phyloP scores from a whole-genome alignment of 2,329 filamentous ascomycete species.

The Trichoderma guizhouense region DNA sequence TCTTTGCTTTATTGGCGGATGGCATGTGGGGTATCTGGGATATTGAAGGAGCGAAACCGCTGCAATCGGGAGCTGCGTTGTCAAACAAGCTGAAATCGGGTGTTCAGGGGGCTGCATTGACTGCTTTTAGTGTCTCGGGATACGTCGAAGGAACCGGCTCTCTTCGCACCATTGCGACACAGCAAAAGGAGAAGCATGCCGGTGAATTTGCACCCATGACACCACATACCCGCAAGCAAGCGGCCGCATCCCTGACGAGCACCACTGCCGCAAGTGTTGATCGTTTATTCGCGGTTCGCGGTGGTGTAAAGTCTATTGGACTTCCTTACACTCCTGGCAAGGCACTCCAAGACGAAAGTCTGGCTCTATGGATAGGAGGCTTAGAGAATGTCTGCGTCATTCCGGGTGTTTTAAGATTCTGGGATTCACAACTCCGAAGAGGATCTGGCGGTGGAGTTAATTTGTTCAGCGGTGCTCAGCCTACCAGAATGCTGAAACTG shows the following conservation, averaged over 20 bases:
- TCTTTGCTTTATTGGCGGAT: constrained; percentile 57
- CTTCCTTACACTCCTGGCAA: constrained; percentile 41
- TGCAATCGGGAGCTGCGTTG: constrained; percentile 39
- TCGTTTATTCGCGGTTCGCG: constrained; percentile 49
- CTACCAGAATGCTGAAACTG: constrained; percentile 54
- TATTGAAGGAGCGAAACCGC: constrained; percentile 55
- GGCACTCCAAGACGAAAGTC: constrained; percentile 49
- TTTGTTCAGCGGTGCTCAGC: constrained; percentile 53
- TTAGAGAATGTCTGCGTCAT: constrained; percentile 56
- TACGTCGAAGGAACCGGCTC: constrained; percentile 59
- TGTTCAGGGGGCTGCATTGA: constrained; percentile 55
- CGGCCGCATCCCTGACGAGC: constrained; percentile 41
- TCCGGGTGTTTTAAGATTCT: constrained; percentile 53
- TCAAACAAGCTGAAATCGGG: constrained; percentile 51
- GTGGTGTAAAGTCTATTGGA: constrained; percentile 50
- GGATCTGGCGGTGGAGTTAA: constrained; percentile 50
- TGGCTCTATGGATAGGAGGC: constrained; percentile 56
- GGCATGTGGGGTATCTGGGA: constrained; percentile 69
- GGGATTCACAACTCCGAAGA: constrained; percentile 56
- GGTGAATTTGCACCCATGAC: constrained; percentile 63
- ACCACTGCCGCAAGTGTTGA: constrained; percentile 43
- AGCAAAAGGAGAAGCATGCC: constrained; percentile 36
- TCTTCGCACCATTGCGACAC: constrained; percentile 41
- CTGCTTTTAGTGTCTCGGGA: constrained; percentile 55
- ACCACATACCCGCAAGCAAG: constrained; percentile 56